Percentiles rank a stretch among this genome's conserved stretches.
These are phyloP conservation scores for Candida taoyuanica DNA, from an alignment of 805 yeast genomes.

Conservation along the genomic window DNA sequence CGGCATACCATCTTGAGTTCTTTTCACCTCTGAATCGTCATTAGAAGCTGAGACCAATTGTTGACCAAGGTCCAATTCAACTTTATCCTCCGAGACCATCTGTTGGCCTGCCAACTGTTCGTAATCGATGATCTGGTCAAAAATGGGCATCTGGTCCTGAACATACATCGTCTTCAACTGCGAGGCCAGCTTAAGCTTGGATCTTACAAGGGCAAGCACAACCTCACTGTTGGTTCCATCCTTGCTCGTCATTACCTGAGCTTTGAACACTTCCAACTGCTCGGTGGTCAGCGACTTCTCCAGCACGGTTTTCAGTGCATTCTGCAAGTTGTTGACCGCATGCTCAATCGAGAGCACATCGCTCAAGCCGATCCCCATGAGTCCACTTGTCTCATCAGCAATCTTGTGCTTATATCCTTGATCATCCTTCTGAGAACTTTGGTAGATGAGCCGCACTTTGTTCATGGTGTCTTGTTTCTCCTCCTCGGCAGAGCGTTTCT, in stretches of 20 bases:
- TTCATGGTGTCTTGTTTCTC: too few relatives aligned
- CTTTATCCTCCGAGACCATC: constrained; percentile 1
- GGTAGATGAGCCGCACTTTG: too few relatives aligned
- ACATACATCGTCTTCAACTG: constrained; percentile 51
- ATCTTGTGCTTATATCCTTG: constrained; percentile 6
- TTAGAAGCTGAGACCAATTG: not conserved
- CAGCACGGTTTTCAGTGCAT: constrained; percentile 45
- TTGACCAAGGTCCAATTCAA: constrained; percentile 9
- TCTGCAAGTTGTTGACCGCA: constrained; percentile 48
- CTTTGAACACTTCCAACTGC: constrained; percentile 33
- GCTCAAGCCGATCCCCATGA: constrained; percentile 13
- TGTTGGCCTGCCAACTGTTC: constrained; percentile 17
- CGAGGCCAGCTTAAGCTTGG: constrained; percentile 56
- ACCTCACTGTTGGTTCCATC: constrained; percentile 36
- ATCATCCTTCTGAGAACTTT: too few relatives aligned
- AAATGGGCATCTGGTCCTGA: constrained; percentile 42
- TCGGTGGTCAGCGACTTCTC: constrained; percentile 52
- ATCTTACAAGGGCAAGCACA: constrained; percentile 45
- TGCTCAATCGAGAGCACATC: constrained; percentile 41
- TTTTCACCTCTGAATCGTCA: constrained; percentile 23
- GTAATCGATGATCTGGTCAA: constrained; percentile 50
- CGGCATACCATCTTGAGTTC: constrained; percentile 45
- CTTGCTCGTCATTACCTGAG: constrained; percentile 18
- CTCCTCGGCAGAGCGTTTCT: too few relatives aligned
- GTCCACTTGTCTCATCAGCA: not conserved